Base-by-base conservation (phyloP, 768 basidiomycete genomes). In the Lactarius psammicola region DNA sequence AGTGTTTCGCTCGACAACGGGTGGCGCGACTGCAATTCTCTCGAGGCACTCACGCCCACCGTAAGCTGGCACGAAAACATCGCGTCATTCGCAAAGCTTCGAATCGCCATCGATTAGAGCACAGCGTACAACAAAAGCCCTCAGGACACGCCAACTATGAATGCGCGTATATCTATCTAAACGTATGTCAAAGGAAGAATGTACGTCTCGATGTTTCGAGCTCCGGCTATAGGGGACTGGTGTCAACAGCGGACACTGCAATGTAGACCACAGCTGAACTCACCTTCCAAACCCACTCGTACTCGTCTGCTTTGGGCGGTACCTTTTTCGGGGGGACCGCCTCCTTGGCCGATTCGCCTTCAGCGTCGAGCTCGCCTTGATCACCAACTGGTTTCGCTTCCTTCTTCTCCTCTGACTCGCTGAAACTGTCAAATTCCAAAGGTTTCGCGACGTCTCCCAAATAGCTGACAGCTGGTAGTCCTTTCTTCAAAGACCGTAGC, bases 211-310 rank as follows among this genome's bases (percentile, higher is more conserved):
- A 89, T 4, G 92, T 90, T 78, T 98, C 94, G 74, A 98, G 80
- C 78, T 95, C 90, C n/a, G 96, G 89, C 95, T 97, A 73, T 15
- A 34, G 23, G 34, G 36, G 57, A 59, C 64, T 54, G 64, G 4
- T 51, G 46, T 63, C 28, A 60, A 63, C 28, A 54, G 73, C 61
- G 66, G 23, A 31, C 13, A 17, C 55, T 17, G 7, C 46, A 4
- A 18, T 31, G 49, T 15, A 23, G n/a, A 49, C 54, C 55, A n/a
- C 46, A 58, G n/a, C 55, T 30, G 53, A 60, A 78, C 85, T 38
- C 61, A 92, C 94, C 85, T 95, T 95, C 93, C 94, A 95, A 66
- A 83, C 81, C 94, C 94, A 97, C 58, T 93, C 78, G 69, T 84
- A 88, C 74, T 94, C 89, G 69, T 93, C 92, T 66, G 86, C 83